These are phyloP conservation scores for Triticum turgidum DNA, from an alignment of 176 grass and related monocot species.

Conservation along the genomic window DNA sequence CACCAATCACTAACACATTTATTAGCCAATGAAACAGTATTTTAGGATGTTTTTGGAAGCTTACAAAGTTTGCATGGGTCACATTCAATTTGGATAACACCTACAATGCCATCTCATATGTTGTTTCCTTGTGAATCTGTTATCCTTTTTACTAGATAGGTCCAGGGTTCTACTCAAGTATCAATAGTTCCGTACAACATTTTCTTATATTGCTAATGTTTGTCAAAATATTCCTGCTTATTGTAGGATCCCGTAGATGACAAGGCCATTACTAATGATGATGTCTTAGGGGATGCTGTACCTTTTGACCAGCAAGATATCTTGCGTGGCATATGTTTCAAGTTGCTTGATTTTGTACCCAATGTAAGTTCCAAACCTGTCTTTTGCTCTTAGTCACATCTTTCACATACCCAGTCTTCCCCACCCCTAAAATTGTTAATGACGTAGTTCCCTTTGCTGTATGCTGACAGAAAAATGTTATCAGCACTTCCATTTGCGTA, in stretches of 20 bases:
- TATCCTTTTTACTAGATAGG: constrained; percentile 19
- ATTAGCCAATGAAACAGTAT: background rate
- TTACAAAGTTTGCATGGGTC: background rate
- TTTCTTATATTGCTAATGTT: constrained; percentile 18
- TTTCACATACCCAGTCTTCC: background rate
- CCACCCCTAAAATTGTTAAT: background rate
- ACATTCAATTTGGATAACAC: background rate
- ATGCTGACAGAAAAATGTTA: background rate
- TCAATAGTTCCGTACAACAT: background rate
- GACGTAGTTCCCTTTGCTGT: background rate
- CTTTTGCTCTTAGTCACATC: constrained; percentile 1
- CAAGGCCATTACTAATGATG: constrained; percentile 71
- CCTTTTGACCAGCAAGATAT: constrained; percentile 56
- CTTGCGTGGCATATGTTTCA: constrained; percentile 53
- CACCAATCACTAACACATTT: background rate
- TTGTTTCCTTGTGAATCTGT: background rate
- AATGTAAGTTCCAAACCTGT: constrained; percentile 37
- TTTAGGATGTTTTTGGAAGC: background rate
- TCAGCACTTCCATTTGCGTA: background rate
- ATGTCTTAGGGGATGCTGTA: constrained; percentile 66
- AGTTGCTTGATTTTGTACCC: constrained; percentile 57
- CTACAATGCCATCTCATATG: background rate
- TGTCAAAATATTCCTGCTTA: constrained; percentile 12
- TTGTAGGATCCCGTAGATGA: constrained; percentile 54
- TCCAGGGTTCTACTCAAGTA: background rate